Evolutionary conservation across 2,329 filamentous ascomycete genomes (phyloP).

Genomic region (Xylaria polymorpha): DNA sequence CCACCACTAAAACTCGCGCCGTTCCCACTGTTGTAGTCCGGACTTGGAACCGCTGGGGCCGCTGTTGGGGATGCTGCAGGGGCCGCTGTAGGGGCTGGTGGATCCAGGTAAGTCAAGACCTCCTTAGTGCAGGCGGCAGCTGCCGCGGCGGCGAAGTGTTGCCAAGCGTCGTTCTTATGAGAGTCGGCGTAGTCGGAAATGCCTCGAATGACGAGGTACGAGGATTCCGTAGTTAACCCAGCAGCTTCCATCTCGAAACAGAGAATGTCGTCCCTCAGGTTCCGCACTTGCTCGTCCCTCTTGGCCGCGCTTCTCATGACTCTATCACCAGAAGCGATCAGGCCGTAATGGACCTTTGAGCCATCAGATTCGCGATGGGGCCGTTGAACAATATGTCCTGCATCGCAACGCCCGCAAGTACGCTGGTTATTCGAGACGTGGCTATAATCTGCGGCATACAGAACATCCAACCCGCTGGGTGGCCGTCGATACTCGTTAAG

Average conservation of each 20-base stretch:
- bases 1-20: neutral
- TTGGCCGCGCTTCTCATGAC: conserved; percentile 12
- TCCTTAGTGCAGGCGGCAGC: conserved; percentile 32
- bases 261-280: conserved; percentile 15
- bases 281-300: conserved; percentile 1
- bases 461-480: conserved; percentile 27
- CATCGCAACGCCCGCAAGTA: conserved; percentile 30
- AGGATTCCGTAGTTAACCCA: conserved; percentile 20
- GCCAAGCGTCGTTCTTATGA: conserved; percentile 33
- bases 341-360: conserved; percentile 23
- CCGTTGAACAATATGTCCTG: neutral
- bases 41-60: neutral
- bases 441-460: conserved; percentile 35
- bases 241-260: conserved; percentile 37
- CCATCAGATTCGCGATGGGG: neutral
- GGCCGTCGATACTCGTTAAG: conserved; percentile 35
- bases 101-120: conserved; percentile 16
- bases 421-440: conserved; percentile 9
- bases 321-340: conserved; percentile 22
- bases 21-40: no score
- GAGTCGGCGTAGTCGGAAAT: conserved; percentile 35
- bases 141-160: conserved; percentile 21
- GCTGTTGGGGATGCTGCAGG: neutral
- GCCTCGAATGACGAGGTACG: conserved; percentile 26
- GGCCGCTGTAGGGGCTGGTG: neutral